Conservation (phyloP, 257 asterid species). For the Mentha longifolia region DNA sequence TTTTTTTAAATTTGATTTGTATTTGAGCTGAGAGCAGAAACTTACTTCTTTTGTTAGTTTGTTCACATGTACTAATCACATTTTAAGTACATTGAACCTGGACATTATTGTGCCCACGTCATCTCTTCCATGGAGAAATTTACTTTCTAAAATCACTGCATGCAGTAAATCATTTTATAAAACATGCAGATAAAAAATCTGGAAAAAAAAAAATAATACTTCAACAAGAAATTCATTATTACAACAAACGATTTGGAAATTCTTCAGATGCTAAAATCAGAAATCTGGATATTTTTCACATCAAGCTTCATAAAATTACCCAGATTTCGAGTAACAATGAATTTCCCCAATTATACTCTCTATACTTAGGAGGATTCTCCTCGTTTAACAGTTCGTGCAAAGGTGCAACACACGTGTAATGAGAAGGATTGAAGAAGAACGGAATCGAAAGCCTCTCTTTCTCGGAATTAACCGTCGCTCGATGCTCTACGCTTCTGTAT, state of each 20-base stretch:
- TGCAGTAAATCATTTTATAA: neutral
- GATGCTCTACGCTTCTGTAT: conserved; percentile 33
- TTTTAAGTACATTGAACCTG: conserved; percentile 42
- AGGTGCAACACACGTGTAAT: conserved; percentile 35
- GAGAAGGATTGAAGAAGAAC: conserved; percentile 37
- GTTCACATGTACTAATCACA: neutral
- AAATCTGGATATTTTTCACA: conserved; percentile 33
- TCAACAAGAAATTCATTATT: too few relatives aligned
- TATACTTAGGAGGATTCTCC: conserved; percentile 32
- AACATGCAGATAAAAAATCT: too few relatives aligned
- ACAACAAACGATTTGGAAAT: neutral
- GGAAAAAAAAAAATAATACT: too few relatives aligned
- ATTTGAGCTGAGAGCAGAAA: neutral
- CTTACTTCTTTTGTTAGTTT: neutral
- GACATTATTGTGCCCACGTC: conserved; percentile 25
- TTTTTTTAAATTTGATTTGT: neutral
- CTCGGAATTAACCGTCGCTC: conserved; percentile 32
- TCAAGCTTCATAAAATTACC: conserved; percentile 42
- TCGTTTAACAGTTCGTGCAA: conserved; percentile 30
- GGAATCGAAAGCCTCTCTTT: conserved; percentile 40
- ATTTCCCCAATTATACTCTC: conserved; percentile 38
- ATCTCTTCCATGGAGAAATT: neutral
- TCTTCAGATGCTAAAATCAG: neutral
- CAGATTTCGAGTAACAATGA: conserved; percentile 9
- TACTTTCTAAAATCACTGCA: neutral